Evolutionary conservation across 2,329 filamentous ascomycete genomes (phyloP).

Genomic region (Colletotrichum viniferum): DNA sequence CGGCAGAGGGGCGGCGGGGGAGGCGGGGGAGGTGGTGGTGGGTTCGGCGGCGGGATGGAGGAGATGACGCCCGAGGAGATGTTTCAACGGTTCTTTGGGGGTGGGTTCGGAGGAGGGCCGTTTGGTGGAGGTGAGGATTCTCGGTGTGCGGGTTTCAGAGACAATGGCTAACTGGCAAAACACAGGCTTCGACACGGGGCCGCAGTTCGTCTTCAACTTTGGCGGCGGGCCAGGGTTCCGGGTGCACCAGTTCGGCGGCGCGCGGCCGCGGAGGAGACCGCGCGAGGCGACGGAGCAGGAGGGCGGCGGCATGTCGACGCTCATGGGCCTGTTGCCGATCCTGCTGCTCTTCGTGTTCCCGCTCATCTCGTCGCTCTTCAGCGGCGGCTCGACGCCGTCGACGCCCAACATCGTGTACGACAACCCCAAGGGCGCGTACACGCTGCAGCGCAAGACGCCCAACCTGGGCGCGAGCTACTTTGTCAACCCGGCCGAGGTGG

Average conservation of each 20-base stretch:
- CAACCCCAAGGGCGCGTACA: slow-evolving; percentile 71
- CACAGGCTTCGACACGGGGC: slow-evolving; percentile 73
- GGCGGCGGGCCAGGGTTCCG: slow-evolving; percentile 89
- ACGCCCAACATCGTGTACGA: slow-evolving; percentile 81
- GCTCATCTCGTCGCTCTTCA: slow-evolving; percentile 80
- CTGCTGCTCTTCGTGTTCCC: slow-evolving; percentile 88
- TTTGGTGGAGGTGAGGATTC: slow-evolving; percentile 45
- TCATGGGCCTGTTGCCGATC: slow-evolving; percentile 83
- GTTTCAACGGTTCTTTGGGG: slow-evolving; percentile 95
- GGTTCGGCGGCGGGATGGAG: slow-evolving; percentile 76
- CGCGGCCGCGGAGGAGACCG: slow-evolving; percentile 76
- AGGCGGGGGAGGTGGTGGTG: slow-evolving; percentile 47
- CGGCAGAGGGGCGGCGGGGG: slow-evolving; percentile 42
- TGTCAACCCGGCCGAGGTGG: slow-evolving; percentile 79
- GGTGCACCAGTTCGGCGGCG: slow-evolving; percentile 94
- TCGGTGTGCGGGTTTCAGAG: background rate
- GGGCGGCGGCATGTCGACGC: slow-evolving; percentile 57
- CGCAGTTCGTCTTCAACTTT: slow-evolving; percentile 94
- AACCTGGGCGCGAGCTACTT: slow-evolving; percentile 82
- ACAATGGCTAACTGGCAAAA: background rate
- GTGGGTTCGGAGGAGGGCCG: slow-evolving; percentile 64
- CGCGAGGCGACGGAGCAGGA: slow-evolving; percentile 62
- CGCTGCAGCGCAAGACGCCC: slow-evolving; percentile 72
- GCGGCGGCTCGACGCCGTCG: slow-evolving; percentile 54
- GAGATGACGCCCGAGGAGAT: slow-evolving; percentile 96